Evolutionary conservation across 1,139 yeast genomes (phyloP), one percentile per base, ranked within the genome.

Genomic region (Wickerhamiella infanticola): DNA sequence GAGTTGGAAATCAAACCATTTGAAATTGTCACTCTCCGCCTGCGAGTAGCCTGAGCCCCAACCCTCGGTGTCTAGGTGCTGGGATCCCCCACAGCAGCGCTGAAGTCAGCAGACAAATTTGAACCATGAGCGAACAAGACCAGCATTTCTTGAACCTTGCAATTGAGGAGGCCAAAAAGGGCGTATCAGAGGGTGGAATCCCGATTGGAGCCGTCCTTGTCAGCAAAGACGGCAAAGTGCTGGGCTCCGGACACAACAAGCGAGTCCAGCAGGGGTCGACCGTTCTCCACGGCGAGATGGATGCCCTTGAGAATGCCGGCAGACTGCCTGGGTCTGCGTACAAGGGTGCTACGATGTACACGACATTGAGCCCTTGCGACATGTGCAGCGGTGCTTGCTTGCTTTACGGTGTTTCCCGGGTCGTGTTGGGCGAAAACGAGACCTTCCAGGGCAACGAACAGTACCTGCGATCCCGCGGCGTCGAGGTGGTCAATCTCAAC

Each of bases 381-480:
- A 88, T 88, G 96, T 88, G 97, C 60, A 75, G 94, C 5, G 97
- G 97, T 23, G 94, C 95, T 13, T 83, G 93, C 54, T 60, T 88
- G 47, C 69, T 88, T 70, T 88, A 86, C 64, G 95, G 95, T 36
- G 72, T 88, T 53, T 77, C 79, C 55, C 70, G 96, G 53, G 81
- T 85, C 36, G 96, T 88, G 0, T 59, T 85, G 63, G 96, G 95
- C 24, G 97, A 88, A 63, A 85, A 85, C 62, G 74, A 65, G 45
- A 86, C 81, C 26, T 88, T 81, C 56, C 54, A 72, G 39, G 95
- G 96, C 11, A 78, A 75, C 40, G 96, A 88, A 60, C 82, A 79
- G 35, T 77, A 77, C 61, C 69, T 88, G 57, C 61, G 62, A 50
- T 59, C 70, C 9, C 68, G 78, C 54, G 94, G 94, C 13, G 79